phyloP scores from a whole-genome alignment of 768 basidiomycete genomes.

The Suillus lakei region DNA sequence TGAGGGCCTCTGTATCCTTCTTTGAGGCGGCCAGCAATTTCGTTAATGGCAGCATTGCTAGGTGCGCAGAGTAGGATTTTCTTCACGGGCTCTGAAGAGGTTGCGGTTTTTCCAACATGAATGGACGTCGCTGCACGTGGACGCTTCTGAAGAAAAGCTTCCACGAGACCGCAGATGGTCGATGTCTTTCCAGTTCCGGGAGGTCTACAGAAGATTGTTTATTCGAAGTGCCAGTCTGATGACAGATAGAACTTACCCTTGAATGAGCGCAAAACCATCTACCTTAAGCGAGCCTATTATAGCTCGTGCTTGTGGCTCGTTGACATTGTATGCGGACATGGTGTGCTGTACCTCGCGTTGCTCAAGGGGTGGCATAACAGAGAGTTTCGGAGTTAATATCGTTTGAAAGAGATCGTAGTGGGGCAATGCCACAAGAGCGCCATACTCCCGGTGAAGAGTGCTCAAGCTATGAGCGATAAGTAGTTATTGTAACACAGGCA shows the following conservation, averaged over 20 bases:
- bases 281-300: slow-evolving; percentile 75
- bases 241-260: slow-evolving; percentile 68
- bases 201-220: slow-evolving; percentile 56
- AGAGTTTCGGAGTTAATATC: slow-evolving; percentile 72
- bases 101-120: slow-evolving; percentile 48
- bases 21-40: slow-evolving; percentile 87
- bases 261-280: slow-evolving; percentile 87
- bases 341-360: slow-evolving; percentile 58
- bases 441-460: slow-evolving; percentile 92
- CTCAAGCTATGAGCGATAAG: slow-evolving; percentile 62
- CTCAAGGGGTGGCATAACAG: slow-evolving; percentile 49
- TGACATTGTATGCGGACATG: slow-evolving; percentile 76
- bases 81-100: slow-evolving; percentile 52
- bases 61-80: slow-evolving; percentile 94
- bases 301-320: slow-evolving; percentile 93
- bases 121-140: slow-evolving; percentile 51
- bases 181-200: slow-evolving; percentile 99
- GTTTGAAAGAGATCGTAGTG: slow-evolving; percentile 79
- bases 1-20: slow-evolving; percentile 69
- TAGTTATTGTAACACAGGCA: not conserved
- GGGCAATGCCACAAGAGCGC: slow-evolving; percentile 79
- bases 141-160: slow-evolving; percentile 74
- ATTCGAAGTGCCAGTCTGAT: slow-evolving; percentile 3
- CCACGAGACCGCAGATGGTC: slow-evolving; percentile 94
- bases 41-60: slow-evolving; percentile 98